phyloP scores from a whole-genome alignment of 805 yeast species.

The Lachancea waltii region DNA sequence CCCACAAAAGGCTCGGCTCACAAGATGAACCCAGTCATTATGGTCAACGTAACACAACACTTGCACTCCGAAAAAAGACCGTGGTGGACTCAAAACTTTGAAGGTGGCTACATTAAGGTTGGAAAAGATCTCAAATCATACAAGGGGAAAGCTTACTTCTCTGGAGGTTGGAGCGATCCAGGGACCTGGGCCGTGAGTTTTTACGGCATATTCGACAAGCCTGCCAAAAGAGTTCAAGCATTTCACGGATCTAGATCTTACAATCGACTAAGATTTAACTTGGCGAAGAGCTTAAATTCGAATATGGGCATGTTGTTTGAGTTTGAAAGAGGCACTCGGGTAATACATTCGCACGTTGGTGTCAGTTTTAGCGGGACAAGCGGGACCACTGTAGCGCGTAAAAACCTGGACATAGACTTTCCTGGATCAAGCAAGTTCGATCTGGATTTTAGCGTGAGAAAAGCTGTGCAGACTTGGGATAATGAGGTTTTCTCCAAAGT shows the following conservation, averaged over 20 bases:
- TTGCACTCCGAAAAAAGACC: slow-evolving; percentile 27
- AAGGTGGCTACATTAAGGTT: slow-evolving; percentile 23
- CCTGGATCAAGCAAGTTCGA: slow-evolving; percentile 1
- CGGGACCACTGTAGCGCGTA: slow-evolving; percentile 14
- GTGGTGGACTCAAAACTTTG: slow-evolving; percentile 32
- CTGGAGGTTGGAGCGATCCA: slow-evolving; percentile 34
- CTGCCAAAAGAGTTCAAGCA: slow-evolving; percentile 14
- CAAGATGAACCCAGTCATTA: slow-evolving; percentile 8
- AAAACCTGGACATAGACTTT: slow-evolving; percentile 7
- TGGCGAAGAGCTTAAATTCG: slow-evolving; percentile 13
- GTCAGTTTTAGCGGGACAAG: slow-evolving; percentile 14
- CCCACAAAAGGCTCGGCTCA: slow-evolving; percentile 11
- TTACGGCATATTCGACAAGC: slow-evolving; percentile 28
- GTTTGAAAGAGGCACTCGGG: slow-evolving; percentile 13
- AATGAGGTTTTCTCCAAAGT: slow-evolving; percentile 27
- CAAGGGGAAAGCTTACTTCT: slow-evolving; percentile 23
- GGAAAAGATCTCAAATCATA: slow-evolving; percentile 15
- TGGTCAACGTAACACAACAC: slow-evolving; percentile 31
- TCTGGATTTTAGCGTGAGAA: slow-evolving; percentile 7
- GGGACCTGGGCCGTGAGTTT: slow-evolving; percentile 28
- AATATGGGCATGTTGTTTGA: slow-evolving; percentile 25
- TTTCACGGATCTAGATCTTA: slow-evolving; percentile 11
- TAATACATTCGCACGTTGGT: slow-evolving; percentile 11
- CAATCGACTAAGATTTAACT: slow-evolving; percentile 1
- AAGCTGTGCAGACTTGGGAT: slow-evolving; percentile 12